Evolutionary conservation across 345 rosid species (phyloP).

Genomic region (Syzygium oleosum): DNA sequence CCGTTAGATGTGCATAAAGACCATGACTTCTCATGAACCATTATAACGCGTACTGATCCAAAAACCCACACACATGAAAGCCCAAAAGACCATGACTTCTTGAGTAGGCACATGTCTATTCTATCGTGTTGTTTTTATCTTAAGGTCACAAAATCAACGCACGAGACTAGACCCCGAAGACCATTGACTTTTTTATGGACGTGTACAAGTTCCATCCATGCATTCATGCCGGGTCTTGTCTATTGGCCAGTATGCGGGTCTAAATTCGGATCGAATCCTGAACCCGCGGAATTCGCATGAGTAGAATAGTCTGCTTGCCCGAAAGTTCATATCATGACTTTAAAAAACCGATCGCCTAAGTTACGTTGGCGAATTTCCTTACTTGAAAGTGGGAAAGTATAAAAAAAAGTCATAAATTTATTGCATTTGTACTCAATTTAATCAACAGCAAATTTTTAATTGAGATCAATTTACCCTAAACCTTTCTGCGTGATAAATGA

Average conservation of each 20-base stretch:
- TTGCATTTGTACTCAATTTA: no score
- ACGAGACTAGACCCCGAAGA: background rate
- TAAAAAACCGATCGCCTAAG: background rate
- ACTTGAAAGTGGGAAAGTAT: no score
- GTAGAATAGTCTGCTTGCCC: background rate
- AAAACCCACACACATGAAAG: no score
- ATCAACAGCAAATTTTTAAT: no score
- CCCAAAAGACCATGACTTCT: no score
- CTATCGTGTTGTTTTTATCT: background rate
- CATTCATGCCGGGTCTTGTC: background rate
- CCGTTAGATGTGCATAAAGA: no score
- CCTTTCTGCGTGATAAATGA: no score
- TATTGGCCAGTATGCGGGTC: background rate
- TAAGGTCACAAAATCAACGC: background rate
- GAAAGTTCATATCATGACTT: background rate
- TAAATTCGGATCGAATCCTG: background rate
- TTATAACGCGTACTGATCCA: no score
- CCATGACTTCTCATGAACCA: no score
- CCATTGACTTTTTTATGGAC: background rate
- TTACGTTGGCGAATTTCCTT: no score
- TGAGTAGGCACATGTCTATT: background rate
- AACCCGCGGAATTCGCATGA: background rate
- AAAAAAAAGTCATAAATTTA: no score
- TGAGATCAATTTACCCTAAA: no score
- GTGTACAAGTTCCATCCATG: background rate